Conservation (phyloP, 129 eudicot genomes). For the Scalesia atractyloides region DNA sequence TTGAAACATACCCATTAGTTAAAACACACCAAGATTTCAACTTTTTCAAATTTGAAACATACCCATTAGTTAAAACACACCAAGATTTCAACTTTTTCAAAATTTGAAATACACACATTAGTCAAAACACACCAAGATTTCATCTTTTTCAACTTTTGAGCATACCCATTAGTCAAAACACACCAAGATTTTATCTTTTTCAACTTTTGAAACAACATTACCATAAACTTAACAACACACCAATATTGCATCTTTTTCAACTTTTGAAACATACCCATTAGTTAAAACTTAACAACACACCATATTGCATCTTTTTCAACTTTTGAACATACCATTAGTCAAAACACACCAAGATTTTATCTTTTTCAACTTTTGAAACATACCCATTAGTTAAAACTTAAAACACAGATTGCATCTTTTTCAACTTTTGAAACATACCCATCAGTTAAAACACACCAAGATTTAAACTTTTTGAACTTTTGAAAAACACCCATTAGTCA, state of each 20-base stretch:
- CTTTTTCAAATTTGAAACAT: neutral
- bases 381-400: constrained; percentile 17
- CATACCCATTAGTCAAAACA: constrained; percentile 12
- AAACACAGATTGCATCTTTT: neutral
- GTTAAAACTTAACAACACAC: too few species aligned
- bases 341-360: neutral
- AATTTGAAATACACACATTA: constrained; percentile 8
- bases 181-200: too few species aligned
- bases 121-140: neutral
- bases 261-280: too few species aligned
- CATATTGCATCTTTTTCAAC: too few species aligned
- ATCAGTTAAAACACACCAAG: constrained; percentile 6
- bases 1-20: constrained; percentile 15
- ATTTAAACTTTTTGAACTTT: neutral
- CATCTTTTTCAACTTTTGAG: too few species aligned
- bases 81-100: neutral
- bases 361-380: neutral
- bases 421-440: constrained; percentile 9
- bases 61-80: constrained; percentile 15
- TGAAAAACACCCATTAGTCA: constrained; percentile 14
- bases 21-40: neutral
- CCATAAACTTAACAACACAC: too few species aligned
- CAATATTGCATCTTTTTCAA: too few species aligned
- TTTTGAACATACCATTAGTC: constrained; percentile 9
- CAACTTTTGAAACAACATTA: too few species aligned